phyloP scores from a whole-genome alignment of 768 basidiomycete species.

The Saitozyma sp. region DNA sequence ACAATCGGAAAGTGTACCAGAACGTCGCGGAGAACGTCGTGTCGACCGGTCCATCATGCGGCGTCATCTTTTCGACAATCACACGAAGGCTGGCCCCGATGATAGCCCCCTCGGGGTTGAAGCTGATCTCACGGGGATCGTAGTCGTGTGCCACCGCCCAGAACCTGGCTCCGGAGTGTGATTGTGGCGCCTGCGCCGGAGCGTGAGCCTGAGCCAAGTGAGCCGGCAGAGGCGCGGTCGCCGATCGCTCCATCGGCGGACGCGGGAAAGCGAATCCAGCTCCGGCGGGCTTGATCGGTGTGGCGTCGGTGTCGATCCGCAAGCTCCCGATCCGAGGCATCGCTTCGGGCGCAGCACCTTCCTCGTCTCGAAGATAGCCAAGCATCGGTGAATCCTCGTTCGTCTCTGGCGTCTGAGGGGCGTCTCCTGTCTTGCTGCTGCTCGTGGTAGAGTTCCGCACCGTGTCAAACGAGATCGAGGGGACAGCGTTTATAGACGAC shows the following conservation, averaged over 20 bases:
- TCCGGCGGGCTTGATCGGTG: background rate
- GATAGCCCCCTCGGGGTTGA: conserved; percentile 84
- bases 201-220: conserved; percentile 1
- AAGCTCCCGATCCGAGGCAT: conserved; percentile 1
- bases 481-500: no score
- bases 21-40: conserved; percentile 83
- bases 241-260: conserved; percentile 3
- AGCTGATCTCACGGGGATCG: conserved; percentile 76
- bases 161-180: conserved; percentile 32
- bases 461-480: no score
- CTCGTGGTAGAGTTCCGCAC: no score
- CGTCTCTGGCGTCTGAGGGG: no score
- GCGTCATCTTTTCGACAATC: conserved; percentile 95
- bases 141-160: conserved; percentile 64
- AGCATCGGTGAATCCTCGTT: conserved; percentile 11
- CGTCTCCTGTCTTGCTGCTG: no score
- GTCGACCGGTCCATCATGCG: conserved; percentile 87
- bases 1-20: conserved; percentile 92
- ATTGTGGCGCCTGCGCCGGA: no score
- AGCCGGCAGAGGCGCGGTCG: conserved; percentile 25
- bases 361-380: conserved; percentile 16
- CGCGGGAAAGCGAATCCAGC: background rate
- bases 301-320: conserved; percentile 6
- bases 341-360: no score
- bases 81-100: conserved; percentile 86